Evolutionary conservation across 345 rosid genomes (phyloP), one percentile per base, ranked within the genome.

Genomic region (Pugionium dolabratum): DNA sequence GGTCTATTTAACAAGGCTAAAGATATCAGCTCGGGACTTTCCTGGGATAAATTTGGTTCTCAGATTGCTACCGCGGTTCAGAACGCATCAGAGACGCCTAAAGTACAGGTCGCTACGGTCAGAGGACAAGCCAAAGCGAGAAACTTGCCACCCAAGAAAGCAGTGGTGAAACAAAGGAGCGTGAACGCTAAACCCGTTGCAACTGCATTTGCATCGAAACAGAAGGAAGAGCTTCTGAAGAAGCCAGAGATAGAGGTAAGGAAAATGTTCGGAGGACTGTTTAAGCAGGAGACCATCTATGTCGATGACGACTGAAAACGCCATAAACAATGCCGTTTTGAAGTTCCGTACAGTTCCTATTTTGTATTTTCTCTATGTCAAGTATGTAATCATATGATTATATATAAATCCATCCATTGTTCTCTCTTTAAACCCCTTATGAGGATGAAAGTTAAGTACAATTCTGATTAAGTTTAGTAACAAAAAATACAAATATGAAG

Each of bases 51-150:
- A 53, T 41, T 93, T 2, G 71, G 95, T 35, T 83, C 93, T 47
- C 93, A 89, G 79, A 28, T 89, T 7, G 35, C 83, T 3, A 80
- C 71, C 25, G 81, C 91, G 9, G 84, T 74, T 70, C 85, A 78
- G 65, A 80, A 77, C 33, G 56, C 77, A 2, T 49, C 46, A 0
- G 82, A 82, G 54, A 76, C 76, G 33, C 70, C 83, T 3, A 77
- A 77, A 57, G 86, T 83, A 48, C 95, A 86, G 84, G 29, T 94
- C 8, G 99, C 99, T 42, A 88, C 97, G 0, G 83, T 88, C 2
- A 77, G 97, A 66, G 99, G 99, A 64, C 96, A 86, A 66, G 86
- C 91, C 2, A 88, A 79, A 77, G 99, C 96, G 18, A 85, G 83
- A 67, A 78, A 79, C 7, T 77, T 93, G 59, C 81, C 81, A 1